Percentiles rank a stretch among this genome's conserved stretches.
Evolutionary conservation across 495 filamentous ascomycete genomes (phyloP).

Genomic region (Hyaloscypha finlandica): DNA sequence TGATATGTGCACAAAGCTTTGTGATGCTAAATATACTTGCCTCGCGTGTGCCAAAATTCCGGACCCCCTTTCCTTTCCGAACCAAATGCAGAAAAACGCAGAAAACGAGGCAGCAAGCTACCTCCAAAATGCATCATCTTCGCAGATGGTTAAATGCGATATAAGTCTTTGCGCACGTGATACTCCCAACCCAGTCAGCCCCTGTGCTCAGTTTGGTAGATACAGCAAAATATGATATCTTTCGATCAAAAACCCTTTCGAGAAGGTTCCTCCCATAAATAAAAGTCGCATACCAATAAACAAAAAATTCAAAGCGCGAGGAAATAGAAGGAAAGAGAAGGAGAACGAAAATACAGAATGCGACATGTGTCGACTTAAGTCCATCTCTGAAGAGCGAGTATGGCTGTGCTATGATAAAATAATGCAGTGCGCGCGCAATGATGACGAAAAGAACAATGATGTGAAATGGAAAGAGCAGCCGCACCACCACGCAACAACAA

Average conservation of each 20-base stretch:
- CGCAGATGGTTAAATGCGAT: slow-evolving; percentile 4
- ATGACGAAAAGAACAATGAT: neutral
- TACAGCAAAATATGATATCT: slow-evolving; percentile 5
- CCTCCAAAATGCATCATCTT: slow-evolving; percentile 19
- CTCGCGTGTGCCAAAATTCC: neutral
- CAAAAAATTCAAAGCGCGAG: neutral
- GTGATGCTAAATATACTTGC: neutral
- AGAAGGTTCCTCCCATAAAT: neutral
- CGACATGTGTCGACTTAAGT: slow-evolving; percentile 21
- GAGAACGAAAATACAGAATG: slow-evolving; percentile 15
- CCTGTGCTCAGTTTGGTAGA: neutral
- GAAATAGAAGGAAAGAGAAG: slow-evolving; percentile 5
- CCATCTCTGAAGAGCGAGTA: neutral
- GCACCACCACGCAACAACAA: slow-evolving; percentile 9
- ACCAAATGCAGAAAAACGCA: neutral
- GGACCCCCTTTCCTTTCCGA: neutral
- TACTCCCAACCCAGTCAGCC: neutral
- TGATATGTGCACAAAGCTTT: neutral
- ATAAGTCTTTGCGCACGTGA: slow-evolving; percentile 13
- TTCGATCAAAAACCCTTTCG: neutral
- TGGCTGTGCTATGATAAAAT: neutral
- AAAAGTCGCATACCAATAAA: neutral
- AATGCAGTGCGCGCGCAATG: neutral
- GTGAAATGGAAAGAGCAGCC: slow-evolving; percentile 8
- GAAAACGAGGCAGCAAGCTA: neutral